Percentiles rank a stretch among this genome's conserved stretches.
phyloP scores from a whole-genome alignment of 495 filamentous ascomycete species.

The Neurospora sp. region DNA sequence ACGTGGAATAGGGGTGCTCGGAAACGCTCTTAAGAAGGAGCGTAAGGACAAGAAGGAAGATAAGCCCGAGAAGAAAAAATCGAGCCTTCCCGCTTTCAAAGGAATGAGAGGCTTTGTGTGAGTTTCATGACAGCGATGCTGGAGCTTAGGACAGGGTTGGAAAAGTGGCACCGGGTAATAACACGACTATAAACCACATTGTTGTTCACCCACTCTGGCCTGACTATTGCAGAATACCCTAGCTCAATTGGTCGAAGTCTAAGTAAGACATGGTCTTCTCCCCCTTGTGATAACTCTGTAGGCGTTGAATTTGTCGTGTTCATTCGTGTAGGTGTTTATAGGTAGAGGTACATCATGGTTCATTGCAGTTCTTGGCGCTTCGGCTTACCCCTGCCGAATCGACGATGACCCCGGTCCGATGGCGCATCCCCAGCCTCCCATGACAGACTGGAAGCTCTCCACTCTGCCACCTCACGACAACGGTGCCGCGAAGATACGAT shows the following conservation, averaged over 20 bases:
- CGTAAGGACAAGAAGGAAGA: slow-evolving; percentile 42
- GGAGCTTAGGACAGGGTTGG: neutral
- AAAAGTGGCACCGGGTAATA: neutral
- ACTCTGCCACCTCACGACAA: neutral
- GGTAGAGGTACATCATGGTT: neutral
- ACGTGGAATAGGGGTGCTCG: slow-evolving; percentile 36
- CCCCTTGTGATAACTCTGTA: neutral
- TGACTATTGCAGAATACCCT: neutral
- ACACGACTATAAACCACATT: neutral
- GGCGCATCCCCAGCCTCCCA: neutral
- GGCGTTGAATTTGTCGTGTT: neutral
- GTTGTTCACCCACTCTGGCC: neutral
- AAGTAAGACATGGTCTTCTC: neutral
- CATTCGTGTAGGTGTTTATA: neutral
- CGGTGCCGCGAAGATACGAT: neutral
- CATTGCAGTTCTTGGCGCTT: neutral
- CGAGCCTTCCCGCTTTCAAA: slow-evolving; percentile 27
- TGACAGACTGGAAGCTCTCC: neutral
- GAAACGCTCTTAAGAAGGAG: slow-evolving; percentile 45
- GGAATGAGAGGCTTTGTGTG: slow-evolving; percentile 44
- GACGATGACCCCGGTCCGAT: neutral
- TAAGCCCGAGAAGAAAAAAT: slow-evolving; percentile 41
- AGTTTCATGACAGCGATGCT: neutral
- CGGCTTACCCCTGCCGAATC: neutral
- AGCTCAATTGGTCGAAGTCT: neutral